phyloP scores from a whole-genome alignment of 2,329 filamentous ascomycete genomes.

The Hypoxylon sp. region DNA sequence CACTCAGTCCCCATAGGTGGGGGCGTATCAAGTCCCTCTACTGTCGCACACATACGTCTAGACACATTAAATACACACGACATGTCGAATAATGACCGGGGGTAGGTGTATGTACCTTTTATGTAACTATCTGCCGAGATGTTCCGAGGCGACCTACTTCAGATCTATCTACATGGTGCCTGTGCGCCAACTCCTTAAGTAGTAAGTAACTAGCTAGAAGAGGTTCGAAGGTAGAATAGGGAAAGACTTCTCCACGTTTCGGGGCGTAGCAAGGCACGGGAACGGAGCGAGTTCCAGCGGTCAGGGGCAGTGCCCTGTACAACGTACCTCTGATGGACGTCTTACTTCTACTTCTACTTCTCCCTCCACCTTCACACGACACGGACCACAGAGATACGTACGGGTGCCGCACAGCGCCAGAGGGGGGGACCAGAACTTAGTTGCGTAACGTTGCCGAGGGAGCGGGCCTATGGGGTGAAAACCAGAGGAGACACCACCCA shows the following conservation, averaged over 20 bases:
- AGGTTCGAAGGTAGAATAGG: not conserved
- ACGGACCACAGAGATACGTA: conserved; percentile 29
- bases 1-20: not conserved
- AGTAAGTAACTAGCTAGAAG: not conserved
- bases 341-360: not conserved
- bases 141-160: conserved; percentile 18
- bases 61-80: not conserved
- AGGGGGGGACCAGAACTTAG: not conserved
- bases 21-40: not conserved
- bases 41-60: not conserved
- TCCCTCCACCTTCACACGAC: not conserved
- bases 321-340: conserved; percentile 10
- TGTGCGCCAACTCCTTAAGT: not conserved
- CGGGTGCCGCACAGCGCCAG: conserved; percentile 10
- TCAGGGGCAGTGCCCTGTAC: conserved; percentile 30
- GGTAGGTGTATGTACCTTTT: not conserved
- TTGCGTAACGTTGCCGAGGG: conserved; percentile 12
- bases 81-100: not conserved
- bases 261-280: conserved; percentile 23
- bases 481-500: too few species aligned
- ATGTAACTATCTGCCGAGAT: conserved; percentile 24
- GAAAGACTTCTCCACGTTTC: conserved; percentile 26
- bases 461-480: too few species aligned
- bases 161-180: conserved; percentile 28
- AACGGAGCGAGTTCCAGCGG: conserved; percentile 30